Conservation (phyloP, 2,329 filamentous ascomycete genomes). For the Venturia oleaginea region DNA sequence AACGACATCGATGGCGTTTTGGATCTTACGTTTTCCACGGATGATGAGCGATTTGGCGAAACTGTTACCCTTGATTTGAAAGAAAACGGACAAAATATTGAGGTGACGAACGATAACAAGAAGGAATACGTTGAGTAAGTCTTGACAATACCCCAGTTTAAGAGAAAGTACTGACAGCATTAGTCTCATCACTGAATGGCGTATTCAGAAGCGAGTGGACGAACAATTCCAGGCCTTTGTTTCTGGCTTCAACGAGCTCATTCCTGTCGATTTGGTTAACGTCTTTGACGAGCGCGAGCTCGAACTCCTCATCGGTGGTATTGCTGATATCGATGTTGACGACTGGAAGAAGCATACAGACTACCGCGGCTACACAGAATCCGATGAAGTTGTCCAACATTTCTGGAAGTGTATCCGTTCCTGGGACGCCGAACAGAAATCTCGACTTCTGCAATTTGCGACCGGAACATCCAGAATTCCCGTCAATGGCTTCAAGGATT, state of each 20-base stretch:
- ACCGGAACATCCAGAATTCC: slow-evolving; percentile 96
- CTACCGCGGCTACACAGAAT: slow-evolving; percentile 96
- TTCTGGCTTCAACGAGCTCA: slow-evolving; percentile 93
- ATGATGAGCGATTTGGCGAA: slow-evolving; percentile 95
- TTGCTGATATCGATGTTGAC: slow-evolving; percentile 98
- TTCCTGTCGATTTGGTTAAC: slow-evolving; percentile 91
- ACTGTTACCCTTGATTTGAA: slow-evolving; percentile 91
- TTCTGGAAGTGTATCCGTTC: slow-evolving; percentile 97
- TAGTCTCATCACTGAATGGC: slow-evolving; percentile 93
- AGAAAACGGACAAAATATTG: slow-evolving; percentile 79
- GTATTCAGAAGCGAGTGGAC: slow-evolving; percentile 95
- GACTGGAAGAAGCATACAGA: slow-evolving; percentile 99
- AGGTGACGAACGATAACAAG: slow-evolving; percentile 98
- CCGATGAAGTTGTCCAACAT: slow-evolving; percentile 92
- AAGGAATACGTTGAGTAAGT: slow-evolving; percentile 90
- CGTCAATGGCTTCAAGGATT: slow-evolving; percentile 98
- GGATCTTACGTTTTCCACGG: slow-evolving; percentile 92
- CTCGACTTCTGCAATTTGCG: slow-evolving; percentile 87
- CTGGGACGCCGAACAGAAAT: slow-evolving; percentile 99
- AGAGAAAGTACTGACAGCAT: slow-evolving; percentile 15
- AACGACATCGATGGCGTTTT: slow-evolving; percentile 94
- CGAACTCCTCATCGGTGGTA: slow-evolving; percentile 93
- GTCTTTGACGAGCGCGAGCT: slow-evolving; percentile 98
- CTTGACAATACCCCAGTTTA: background rate
- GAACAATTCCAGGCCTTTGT: slow-evolving; percentile 99